A percentile compares a stretch with the other conserved stretches of the same genome.
Conservation (phyloP, 805 yeast species). For the Priceomyces castillae region DNA sequence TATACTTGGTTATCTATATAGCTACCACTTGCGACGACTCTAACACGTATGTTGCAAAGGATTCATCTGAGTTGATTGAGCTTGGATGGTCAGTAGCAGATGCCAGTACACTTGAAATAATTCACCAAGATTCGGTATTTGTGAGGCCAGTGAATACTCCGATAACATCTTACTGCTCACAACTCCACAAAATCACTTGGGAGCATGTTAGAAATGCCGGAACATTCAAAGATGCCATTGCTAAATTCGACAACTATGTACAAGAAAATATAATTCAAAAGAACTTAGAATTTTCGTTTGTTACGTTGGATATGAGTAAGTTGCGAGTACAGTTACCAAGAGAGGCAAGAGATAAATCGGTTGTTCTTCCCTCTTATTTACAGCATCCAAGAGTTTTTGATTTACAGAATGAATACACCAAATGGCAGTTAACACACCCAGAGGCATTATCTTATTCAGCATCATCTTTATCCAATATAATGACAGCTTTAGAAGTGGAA, state of each 20-base stretch:
- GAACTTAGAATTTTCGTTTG: slow-evolving; percentile 57
- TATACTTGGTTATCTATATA: slow-evolving; percentile 58
- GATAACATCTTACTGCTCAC: slow-evolving; percentile 56
- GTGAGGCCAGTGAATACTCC: slow-evolving; percentile 67
- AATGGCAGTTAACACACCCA: slow-evolving; percentile 65
- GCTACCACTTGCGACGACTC: slow-evolving; percentile 69
- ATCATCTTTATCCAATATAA: slow-evolving; percentile 36
- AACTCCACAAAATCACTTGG: slow-evolving; percentile 54
- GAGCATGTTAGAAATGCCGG: slow-evolving; percentile 58
- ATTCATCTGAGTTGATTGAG: slow-evolving; percentile 65
- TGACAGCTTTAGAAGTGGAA: slow-evolving; percentile 47
- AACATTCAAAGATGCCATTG: slow-evolving; percentile 61
- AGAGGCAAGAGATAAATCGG: slow-evolving; percentile 75
- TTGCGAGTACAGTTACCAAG: slow-evolving; percentile 74
- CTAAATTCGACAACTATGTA: slow-evolving; percentile 49
- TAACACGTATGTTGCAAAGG: slow-evolving; percentile 56
- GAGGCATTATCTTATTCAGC: slow-evolving; percentile 41
- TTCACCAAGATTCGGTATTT: slow-evolving; percentile 43
- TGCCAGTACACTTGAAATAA: slow-evolving; percentile 45
- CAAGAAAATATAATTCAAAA: slow-evolving; percentile 41
- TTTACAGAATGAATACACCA: slow-evolving; percentile 65
- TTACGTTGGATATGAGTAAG: slow-evolving; percentile 67
- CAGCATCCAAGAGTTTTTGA: slow-evolving; percentile 78
- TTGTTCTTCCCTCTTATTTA: slow-evolving; percentile 68
- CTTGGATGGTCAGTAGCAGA: slow-evolving; percentile 66